These are phyloP conservation scores for Termitomyces sp. DNA, from an alignment of 768 basidiomycete genomes.

Conservation along the genomic window DNA sequence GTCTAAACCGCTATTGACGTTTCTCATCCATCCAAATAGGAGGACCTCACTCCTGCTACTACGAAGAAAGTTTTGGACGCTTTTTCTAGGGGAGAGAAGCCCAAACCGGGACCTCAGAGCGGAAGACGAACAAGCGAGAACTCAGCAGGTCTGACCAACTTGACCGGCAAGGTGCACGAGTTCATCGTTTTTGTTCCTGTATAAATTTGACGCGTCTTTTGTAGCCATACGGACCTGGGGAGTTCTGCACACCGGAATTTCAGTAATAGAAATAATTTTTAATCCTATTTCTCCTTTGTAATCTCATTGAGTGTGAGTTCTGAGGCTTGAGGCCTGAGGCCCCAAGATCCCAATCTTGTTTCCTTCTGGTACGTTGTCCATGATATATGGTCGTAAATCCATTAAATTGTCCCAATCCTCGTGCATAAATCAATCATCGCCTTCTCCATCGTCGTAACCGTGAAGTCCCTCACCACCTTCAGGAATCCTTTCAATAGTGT, in stretches of 20 bases:
- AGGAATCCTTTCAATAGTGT: constrained; percentile 64
- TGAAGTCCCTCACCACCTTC: constrained; percentile 71
- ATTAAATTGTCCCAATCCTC: background rate
- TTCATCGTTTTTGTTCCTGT: background rate
- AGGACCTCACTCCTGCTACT: constrained; percentile 76
- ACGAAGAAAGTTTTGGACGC: constrained; percentile 79
- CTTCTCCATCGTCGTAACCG: constrained; percentile 79
- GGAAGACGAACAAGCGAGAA: constrained; percentile 88
- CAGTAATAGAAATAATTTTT: constrained; percentile 30
- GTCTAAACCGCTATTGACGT: background rate
- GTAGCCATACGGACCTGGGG: constrained; percentile 94
- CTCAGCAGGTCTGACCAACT: constrained; percentile 82
- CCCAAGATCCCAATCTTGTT: background rate
- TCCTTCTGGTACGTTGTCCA: background rate
- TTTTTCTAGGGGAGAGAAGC: constrained; percentile 78
- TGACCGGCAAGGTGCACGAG: constrained; percentile 63
- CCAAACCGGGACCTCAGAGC: constrained; percentile 92
- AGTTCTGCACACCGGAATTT: constrained; percentile 85
- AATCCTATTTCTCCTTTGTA: background rate
- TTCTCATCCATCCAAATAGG: constrained; percentile 42
- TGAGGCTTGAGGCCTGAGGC: no score
- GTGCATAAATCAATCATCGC: constrained; percentile 55
- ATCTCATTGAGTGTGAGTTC: background rate
- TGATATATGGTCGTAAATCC: constrained; percentile 3
- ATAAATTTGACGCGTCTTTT: constrained; percentile 7